Base-by-base conservation (phyloP, 805 yeast genomes). In the Hagleromyces aurorensis region DNA sequence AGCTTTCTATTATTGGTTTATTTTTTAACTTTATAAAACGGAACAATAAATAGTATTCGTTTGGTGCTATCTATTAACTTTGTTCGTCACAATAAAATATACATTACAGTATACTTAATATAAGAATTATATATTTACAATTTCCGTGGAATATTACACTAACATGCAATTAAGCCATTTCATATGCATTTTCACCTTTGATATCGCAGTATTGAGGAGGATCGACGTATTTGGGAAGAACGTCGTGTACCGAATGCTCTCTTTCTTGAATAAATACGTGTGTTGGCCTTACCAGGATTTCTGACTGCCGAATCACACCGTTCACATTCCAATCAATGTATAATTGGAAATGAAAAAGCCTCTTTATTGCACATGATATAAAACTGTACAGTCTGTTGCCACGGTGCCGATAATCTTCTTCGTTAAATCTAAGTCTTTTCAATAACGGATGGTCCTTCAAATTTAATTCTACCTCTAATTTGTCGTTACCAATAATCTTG, bases 321-420 rank as follows among this genome's bases (percentile, higher is more conserved):
- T 36, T 38, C 9, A 51, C 39, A 11, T 40, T 39, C 55, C 54
- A 52, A 33, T 43, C 49, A 9, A 52, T 34, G 10, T 48, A 16
- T 12, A 54, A 30, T 27, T 52, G 57, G 9, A 54, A 47, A 13
- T 43, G 37, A 37, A 48, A 54, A 13, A 33, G 19, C n/a, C 57
- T 32, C 17, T 42, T 38, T 12, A 54, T 51, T 4, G 52, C 37
- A 30, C 59, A 52, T 12, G 49, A 42, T 25, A 41, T 48, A 22
- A 54, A 52, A 33, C 56, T 49, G 32, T 44, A 54, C 5, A 54
- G 29, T 17, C 55, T 36, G 26, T 54, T 54, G 7, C 59, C 59
- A 27, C 55, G 49, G 34, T 54, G 57, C 20, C 36, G 34, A 29
- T 52, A 52, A 28, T 54, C 52, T 24, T 54, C 55, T 30, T 52